Base-by-base conservation (phyloP, 805 yeast genomes). In the Peterozyma xylosa region DNA sequence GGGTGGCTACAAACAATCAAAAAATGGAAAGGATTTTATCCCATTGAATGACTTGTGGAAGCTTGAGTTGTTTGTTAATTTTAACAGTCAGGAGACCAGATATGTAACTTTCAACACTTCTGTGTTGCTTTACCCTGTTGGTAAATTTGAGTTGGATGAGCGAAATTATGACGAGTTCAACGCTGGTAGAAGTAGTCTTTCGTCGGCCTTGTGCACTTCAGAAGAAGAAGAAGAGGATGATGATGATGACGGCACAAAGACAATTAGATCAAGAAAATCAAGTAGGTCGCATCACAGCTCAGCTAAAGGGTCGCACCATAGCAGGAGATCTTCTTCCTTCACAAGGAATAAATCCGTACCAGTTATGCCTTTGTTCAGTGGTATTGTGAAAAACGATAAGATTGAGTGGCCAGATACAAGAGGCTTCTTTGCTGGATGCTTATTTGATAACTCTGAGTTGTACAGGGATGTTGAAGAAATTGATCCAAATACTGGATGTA, bases 1-100 rank as follows among this genome's bases (percentile, higher is more conserved):
- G 66, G 80, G 80, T 16, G 80, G 82, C 1, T 76, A 70, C 53
- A 58, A 59, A 38, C 58, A 62, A 37, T 52, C 58, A 1, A 48
- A 49, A 5, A 38, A 41, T 9, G 48, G 41, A 14, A 67, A 59
- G 42, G 62, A 62, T 40, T 50, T 46, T 29, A 42, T 43, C 14
- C 62, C 70, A 1, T 55, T 67, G 48, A 54, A 60, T 33, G 74
- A 68, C 51, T 46, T 68, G 38, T 69, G 74, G 74, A 63, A 58
- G 42, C 55, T 69, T 9, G 71, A 68, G 38, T 47, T 69, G 4
- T 58, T 65, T 1, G 58, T 72, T 34, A 48, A 56, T 36, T 54
- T 66, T 53, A 49, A 61, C 33, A 69, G 64, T 38, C 63, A 60
- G 35, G 56, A 62, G 11, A 39, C 43, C 1, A 58, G 60, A 14